Conservation (phyloP, 805 yeast species). For the Lipomyces lipofer region DNA sequence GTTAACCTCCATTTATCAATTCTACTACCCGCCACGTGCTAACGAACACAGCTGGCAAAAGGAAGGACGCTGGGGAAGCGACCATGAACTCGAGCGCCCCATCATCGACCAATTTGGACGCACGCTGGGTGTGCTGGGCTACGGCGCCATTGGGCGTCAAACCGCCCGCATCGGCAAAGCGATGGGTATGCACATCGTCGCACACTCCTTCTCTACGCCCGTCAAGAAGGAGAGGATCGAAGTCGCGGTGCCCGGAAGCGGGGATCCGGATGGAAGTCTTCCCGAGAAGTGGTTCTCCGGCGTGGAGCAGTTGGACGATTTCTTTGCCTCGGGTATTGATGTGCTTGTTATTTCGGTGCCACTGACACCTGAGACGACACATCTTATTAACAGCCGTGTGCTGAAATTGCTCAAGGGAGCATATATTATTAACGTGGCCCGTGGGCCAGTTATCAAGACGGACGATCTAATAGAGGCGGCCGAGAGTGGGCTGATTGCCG, state of each 20-base stretch:
- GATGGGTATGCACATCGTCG: conserved; percentile 60
- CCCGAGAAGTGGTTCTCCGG: conserved; percentile 50
- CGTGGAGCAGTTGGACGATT: conserved; percentile 49
- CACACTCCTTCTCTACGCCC: conserved; percentile 30
- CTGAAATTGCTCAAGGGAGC: conserved; percentile 54
- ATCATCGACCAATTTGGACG: conserved; percentile 24
- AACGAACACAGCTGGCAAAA: too few species aligned
- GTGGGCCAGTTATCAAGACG: conserved; percentile 47
- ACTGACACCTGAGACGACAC: conserved; percentile 56
- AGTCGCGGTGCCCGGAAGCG: conserved; percentile 56
- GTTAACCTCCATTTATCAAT: neutral
- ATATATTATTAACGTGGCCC: conserved; percentile 59
- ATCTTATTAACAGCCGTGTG: conserved; percentile 51
- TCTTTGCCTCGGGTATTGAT: conserved; percentile 48
- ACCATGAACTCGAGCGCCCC: conserved; percentile 1
- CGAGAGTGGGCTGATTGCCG: conserved; percentile 53
- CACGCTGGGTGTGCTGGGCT: conserved; percentile 57
- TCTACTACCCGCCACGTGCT: too few species aligned
- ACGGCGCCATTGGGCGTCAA: conserved; percentile 70
- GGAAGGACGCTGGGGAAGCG: conserved; percentile 28
- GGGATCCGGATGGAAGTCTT: conserved; percentile 39
- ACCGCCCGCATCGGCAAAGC: conserved; percentile 56
- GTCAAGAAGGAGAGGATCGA: conserved; percentile 29
- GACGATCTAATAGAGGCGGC: conserved; percentile 47
- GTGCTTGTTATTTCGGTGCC: conserved; percentile 67